Evolutionary conservation across 2,329 filamentous ascomycete genomes (phyloP).

Genomic region (Botrytis paeoniae): DNA sequence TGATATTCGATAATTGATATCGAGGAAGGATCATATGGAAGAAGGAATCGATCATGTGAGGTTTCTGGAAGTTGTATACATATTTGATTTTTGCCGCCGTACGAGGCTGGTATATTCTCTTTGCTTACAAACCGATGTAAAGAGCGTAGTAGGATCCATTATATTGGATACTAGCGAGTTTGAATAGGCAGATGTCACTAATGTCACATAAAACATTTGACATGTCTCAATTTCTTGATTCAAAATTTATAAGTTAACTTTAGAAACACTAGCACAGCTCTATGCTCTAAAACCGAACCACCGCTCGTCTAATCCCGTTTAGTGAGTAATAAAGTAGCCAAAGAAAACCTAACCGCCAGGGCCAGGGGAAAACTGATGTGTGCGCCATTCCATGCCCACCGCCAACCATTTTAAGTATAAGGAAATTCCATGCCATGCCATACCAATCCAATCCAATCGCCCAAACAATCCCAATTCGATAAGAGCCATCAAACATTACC

Average conservation of each 20-base stretch:
- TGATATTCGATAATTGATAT: background rate
- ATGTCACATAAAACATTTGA: background rate
- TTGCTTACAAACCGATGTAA: background rate
- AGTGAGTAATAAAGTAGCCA: background rate
- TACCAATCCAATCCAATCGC: background rate
- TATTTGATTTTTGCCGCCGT: background rate
- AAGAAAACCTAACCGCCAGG: constrained; percentile 13
- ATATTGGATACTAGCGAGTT: background rate
- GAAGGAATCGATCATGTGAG: background rate
- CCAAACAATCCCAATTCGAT: background rate
- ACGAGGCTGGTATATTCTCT: background rate
- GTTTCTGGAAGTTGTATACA: background rate
- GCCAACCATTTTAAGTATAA: constrained; percentile 8
- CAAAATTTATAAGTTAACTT: background rate
- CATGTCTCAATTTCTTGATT: background rate
- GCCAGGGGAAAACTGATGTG: constrained; percentile 7
- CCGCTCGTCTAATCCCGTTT: constrained; percentile 1
- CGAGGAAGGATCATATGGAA: background rate
- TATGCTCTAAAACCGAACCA: background rate
- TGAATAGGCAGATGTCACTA: background rate
- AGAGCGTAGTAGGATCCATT: background rate
- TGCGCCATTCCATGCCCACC: constrained; percentile 19
- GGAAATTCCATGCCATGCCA: constrained; percentile 2
- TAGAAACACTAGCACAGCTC: constrained; percentile 14
- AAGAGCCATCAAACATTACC: constrained; percentile 5